Evolutionary conservation across 805 yeast species (phyloP).

Genomic region (Saccharomyces mikatae): DNA sequence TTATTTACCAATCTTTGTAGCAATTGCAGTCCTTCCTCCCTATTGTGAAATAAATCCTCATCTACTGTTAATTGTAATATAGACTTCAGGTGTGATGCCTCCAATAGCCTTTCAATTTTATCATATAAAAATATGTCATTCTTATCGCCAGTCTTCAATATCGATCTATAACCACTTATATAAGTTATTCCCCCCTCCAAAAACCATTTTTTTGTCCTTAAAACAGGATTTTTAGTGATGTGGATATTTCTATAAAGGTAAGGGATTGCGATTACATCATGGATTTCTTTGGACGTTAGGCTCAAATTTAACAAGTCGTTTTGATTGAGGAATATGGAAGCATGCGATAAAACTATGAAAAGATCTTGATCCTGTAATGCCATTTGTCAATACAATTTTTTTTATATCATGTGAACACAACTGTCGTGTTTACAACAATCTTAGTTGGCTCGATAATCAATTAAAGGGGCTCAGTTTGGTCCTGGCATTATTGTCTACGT

Average conservation of each 20-base stretch:
- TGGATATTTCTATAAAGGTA: constrained; percentile 34
- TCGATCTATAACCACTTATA: constrained; percentile 32
- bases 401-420: not conserved
- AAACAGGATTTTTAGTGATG: constrained; percentile 30
- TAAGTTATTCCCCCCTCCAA: constrained; percentile 33
- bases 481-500: not conserved
- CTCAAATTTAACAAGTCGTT: constrained; percentile 32
- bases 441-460: not conserved
- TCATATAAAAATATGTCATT: constrained; percentile 32
- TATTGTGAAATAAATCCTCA: constrained; percentile 25
- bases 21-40: constrained; percentile 11
- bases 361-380: not conserved
- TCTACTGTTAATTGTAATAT: constrained; percentile 33
- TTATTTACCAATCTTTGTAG: constrained; percentile 14
- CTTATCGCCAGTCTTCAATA: constrained; percentile 30
- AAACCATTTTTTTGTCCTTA: constrained; percentile 26
- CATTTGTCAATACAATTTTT: not conserved
- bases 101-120: constrained; percentile 36
- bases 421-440: not conserved
- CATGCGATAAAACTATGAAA: not conserved
- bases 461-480: not conserved
- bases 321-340: constrained; percentile 32
- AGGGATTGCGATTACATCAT: constrained; percentile 27
- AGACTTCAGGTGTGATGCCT: constrained; percentile 28
- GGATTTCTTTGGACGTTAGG: constrained; percentile 24